Conservation (phyloP, 108 stramenopile species). For the Phaeodactylum tricornutum region DNA sequence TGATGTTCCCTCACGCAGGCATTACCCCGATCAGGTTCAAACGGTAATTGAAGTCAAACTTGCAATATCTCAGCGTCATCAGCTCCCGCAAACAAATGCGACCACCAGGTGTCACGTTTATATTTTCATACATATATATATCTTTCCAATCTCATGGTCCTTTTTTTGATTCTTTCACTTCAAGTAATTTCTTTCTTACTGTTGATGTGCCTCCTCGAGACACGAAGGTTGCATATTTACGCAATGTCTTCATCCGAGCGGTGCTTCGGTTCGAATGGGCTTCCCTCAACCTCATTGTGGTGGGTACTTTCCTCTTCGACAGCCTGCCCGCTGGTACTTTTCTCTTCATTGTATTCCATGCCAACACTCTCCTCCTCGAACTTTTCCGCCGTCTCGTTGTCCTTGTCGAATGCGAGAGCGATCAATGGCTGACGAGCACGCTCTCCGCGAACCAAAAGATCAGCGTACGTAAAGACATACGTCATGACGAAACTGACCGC, state of each 20-base stretch:
- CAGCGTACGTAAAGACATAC: constrained; percentile 47
- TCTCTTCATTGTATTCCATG: constrained; percentile 1
- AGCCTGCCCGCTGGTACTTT: background rate
- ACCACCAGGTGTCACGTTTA: constrained; percentile 1
- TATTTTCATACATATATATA: too few species aligned
- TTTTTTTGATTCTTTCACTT: background rate
- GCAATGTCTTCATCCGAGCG: background rate
- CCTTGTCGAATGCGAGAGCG: constrained; percentile 17
- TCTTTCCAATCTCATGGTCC: background rate
- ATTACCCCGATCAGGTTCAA: constrained; percentile 73
- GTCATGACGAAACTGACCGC: constrained; percentile 31
- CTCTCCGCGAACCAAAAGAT: constrained; percentile 49
- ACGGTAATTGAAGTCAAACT: constrained; percentile 44
- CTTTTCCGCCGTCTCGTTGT: constrained; percentile 3
- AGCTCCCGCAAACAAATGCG: constrained; percentile 6
- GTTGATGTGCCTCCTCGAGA: background rate
- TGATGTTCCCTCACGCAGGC: constrained; percentile 49
- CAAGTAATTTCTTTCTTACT: background rate
- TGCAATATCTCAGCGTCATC: constrained; percentile 1
- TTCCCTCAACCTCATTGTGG: constrained; percentile 2
- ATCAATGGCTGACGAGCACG: constrained; percentile 43
- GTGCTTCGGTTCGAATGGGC: background rate
- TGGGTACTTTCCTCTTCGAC: background rate
- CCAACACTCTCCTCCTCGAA: constrained; percentile 4
- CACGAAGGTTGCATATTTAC: background rate